Evolutionary conservation across 2,329 filamentous ascomycete species (phyloP), one percentile per base, ranked within the genome.

Genomic region (Penicillium sp.): DNA sequence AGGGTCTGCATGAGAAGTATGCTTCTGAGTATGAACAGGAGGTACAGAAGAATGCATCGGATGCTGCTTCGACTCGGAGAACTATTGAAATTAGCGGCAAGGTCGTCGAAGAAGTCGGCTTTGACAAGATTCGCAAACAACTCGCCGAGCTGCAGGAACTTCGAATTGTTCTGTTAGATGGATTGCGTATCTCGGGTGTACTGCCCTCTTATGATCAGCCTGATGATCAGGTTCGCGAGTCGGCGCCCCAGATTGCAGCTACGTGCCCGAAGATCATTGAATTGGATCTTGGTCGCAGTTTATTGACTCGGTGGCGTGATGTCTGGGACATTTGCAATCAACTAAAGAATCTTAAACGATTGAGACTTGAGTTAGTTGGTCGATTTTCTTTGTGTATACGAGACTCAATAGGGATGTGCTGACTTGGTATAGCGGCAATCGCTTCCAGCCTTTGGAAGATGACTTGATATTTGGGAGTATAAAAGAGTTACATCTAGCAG

Each of bases 91-190:
- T 94, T 71, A 67, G 85, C 65, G 73, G 75, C 25, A 96, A 96
- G 65, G 76, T 89, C 12, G 90, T 86, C 4, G 84, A 96, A 66
- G 90, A 96, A 66, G 79, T 96, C 22, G 92, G 92, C 18, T 96
- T 96, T 52, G 88, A 94, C 51, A 95, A 95, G 71, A 86, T 95
- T 50, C 79, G 84, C 29, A 76, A 76, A 49, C 79, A 89, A 64
- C 80, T 93, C 55, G 83, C 88, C 4, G 55, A 83, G 56, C 71
- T 96, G 20, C 71, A 82, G 37, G 85, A 92, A 53, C 73, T 96
- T 42, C 82, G 76, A 50, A 80, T 89, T 38, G 80, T 93, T 33
- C 78, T 96, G 26, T 71, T 98, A 6, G 89, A 96, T 65, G 81
- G 83, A 10, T 66, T 86, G 56, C 72, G 77, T 34, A 75, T 96